Evolutionary conservation across 2,329 filamentous ascomycete species (phyloP).

Genomic region (Trichoderma afroharzianum): DNA sequence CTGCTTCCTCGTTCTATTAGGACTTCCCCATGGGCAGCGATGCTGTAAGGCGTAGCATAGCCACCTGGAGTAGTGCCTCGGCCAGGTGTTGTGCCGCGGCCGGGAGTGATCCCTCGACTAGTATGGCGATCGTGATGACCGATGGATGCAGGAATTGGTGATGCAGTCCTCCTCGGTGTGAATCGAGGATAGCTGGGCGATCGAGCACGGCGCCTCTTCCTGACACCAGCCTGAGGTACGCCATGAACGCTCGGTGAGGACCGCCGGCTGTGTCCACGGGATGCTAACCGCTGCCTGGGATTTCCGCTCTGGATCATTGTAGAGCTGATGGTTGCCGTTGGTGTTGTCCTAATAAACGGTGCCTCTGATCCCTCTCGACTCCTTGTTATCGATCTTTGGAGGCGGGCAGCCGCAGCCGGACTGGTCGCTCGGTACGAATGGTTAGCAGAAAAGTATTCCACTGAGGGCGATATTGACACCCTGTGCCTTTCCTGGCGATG

Average conservation of each 20-base stretch:
- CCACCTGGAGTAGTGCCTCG: conserved; percentile 50
- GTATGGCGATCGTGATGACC: conserved; percentile 32
- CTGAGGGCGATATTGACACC: conserved; percentile 42
- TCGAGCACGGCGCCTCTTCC: conserved; percentile 52
- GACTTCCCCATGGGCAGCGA: conserved; percentile 47
- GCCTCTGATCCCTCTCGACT: conserved; percentile 44
- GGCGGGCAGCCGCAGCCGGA: conserved; percentile 32
- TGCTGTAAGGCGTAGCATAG: conserved; percentile 74
- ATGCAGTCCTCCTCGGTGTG: conserved; percentile 55
- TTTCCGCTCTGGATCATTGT: conserved; percentile 34
- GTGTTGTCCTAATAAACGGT: conserved; percentile 49
- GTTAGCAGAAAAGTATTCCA: conserved; percentile 28
- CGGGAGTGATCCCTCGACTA: conserved; percentile 44
- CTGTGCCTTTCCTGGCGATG: conserved; percentile 40
- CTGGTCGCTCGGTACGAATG: conserved; percentile 22
- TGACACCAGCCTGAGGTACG: conserved; percentile 30
- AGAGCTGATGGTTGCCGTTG: conserved; percentile 43
- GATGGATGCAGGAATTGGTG: conserved; percentile 41
- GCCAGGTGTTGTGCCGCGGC: conserved; percentile 44
- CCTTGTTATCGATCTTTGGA: conserved; percentile 38
- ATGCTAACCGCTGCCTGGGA: conserved; percentile 43
- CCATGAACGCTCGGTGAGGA: conserved; percentile 31
- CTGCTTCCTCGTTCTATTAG: conserved; percentile 31
- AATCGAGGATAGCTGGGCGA: conserved; percentile 54
- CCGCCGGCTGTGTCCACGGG: conserved; percentile 37